Evolutionary conservation across 495 filamentous ascomycete species (phyloP), one percentile per base, ranked within the genome.

Genomic region (Parathielavia appendiculata): DNA sequence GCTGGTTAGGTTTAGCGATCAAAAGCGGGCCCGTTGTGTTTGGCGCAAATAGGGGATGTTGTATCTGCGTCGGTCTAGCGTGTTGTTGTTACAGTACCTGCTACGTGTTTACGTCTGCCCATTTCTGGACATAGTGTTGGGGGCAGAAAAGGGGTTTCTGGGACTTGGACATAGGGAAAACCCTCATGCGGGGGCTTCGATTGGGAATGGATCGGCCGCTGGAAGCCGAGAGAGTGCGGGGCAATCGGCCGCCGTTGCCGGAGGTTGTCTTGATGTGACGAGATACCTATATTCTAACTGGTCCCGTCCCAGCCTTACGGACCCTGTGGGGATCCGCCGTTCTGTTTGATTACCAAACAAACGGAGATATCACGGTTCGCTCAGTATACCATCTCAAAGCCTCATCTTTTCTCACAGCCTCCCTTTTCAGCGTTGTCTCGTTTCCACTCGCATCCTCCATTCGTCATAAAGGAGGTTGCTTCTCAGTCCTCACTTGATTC

Each of bases 1-100:
- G 51, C 53, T 39, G 61, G 34, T 38, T 68, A 59, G 54, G 44
- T 23, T 38, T 2, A 49, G 48, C 48, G 34, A 39, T 17, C n/a
- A 5, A 32, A 14, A 12, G 13, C 19, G 16, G 12, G 5, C 13
- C 39, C 11, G 16, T 16, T 35, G 14, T 32, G 40, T 41, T 23
- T 38, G 17, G 19, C 9, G 7, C 12, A 14, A 43, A 16, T 54
- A 47, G 38, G 2, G 38, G 22, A 43, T 47, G 17, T 47, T 47
- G 20, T 17, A 20, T 17, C 17, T 44, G 45, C 45, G 30, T 30
- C 11, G 23, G 22, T 14, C 14, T 30, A 47, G 45, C 45, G 45
- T 45, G n/a, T 17, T 20, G 14, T 54, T 44, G 35, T 32, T 26
- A 12, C 22, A 12, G 5, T 13, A 34, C 35, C n/a, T 35, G 14